Conservation (phyloP, 2,329 filamentous ascomycete species). For the Kalmusia sp. region DNA sequence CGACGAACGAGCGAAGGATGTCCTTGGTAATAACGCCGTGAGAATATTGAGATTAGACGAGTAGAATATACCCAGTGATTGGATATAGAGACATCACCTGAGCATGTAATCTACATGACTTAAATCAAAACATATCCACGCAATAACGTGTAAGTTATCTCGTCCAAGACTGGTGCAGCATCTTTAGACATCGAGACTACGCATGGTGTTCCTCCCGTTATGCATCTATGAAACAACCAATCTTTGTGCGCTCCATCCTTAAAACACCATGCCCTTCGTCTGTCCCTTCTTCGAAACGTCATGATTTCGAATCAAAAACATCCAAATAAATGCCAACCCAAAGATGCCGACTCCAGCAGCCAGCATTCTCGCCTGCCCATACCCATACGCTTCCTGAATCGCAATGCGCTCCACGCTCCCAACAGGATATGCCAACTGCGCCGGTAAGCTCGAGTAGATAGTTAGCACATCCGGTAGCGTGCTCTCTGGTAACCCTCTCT, state of each 20-base stretch:
- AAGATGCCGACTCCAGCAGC: slow-evolving; percentile 16
- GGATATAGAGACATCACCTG: no score
- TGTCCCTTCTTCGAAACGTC: slow-evolving; percentile 15
- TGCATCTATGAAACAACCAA: no score
- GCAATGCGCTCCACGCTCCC: slow-evolving; percentile 55
- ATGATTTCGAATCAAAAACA: slow-evolving; percentile 19
- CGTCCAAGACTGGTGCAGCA: no score
- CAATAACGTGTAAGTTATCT: no score
- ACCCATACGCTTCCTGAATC: slow-evolving; percentile 38
- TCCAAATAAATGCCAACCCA: slow-evolving; percentile 12
- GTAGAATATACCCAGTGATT: not conserved
- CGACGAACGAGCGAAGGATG: slow-evolving; percentile 56
- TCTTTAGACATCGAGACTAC: no score
- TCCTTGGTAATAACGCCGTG: slow-evolving; percentile 68
- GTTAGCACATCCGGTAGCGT: slow-evolving; percentile 45
- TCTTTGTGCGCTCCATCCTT: no score
- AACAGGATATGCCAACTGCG: slow-evolving; percentile 60
- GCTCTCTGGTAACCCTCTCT: slow-evolving; percentile 42
- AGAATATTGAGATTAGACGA: slow-evolving; percentile 53
- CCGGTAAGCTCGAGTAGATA: slow-evolving; percentile 60
- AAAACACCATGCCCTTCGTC: slow-evolving; percentile 18
- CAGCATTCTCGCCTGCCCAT: slow-evolving; percentile 17
- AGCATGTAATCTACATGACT: no score
- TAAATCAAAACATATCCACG: no score
- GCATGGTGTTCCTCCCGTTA: no score